Evolutionary conservation across 306 rosid genomes (phyloP).

Genomic region (Vigna reflexopilosa): DNA sequence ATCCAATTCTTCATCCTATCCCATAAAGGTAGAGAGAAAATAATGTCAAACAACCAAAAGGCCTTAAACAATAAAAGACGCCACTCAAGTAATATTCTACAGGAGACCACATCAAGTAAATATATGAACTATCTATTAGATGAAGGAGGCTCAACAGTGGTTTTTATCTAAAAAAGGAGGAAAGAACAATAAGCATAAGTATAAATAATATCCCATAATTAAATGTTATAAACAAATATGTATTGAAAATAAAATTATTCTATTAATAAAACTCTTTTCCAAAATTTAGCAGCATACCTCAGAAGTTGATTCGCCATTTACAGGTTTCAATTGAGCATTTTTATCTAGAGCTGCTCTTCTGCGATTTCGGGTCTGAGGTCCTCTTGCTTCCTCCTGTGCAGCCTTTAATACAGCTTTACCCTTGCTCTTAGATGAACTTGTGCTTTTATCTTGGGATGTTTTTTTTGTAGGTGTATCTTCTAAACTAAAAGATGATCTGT

Average conservation of each 20-base stretch:
- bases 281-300: conserved; percentile 63
- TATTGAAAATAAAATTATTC: background rate
- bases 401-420: conserved; percentile 90
- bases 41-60: background rate
- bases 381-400: conserved; percentile 75
- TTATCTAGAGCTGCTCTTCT: conserved; percentile 75
- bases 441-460: conserved; percentile 70
- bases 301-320: conserved; percentile 80
- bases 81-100: background rate
- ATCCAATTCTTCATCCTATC: conserved; percentile 89
- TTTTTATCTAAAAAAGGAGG: background rate
- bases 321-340: conserved; percentile 75
- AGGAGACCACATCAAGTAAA: background rate
- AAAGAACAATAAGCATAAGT: background rate
- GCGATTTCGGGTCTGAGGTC: conserved; percentile 87
- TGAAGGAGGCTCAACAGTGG: background rate
- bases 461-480: conserved; percentile 74
- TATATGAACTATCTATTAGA: background rate
- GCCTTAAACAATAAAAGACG: background rate
- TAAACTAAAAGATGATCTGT: conserved; percentile 78
- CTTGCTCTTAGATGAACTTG: conserved; percentile 83
- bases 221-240: conserved; percentile 1
- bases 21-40: conserved; percentile 28
- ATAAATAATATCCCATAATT: background rate
- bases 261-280: conserved; percentile 1